Evolutionary conservation across 257 asterid species (phyloP), one percentile per base, ranked within the genome.

Genomic region (Capsicum rhomboideum): DNA sequence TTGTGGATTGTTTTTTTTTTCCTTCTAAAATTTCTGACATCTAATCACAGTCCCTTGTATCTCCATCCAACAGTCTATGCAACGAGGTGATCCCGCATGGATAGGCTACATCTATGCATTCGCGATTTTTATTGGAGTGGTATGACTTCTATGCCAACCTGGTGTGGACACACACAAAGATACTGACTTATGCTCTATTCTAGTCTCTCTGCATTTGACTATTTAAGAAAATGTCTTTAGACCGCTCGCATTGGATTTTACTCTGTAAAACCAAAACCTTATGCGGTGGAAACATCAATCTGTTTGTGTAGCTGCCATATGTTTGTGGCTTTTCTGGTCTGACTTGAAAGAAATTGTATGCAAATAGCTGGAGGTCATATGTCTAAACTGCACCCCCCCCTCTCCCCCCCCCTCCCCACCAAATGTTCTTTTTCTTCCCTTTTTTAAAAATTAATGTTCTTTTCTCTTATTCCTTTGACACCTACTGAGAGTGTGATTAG

Each of bases 21-120:
- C 77, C 17, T 75, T 75, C 49, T 14, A 75, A 34, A 34, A 23
- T 26, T 23, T 75, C 81, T 90, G 87, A 72, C 82, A 79, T 82
- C 54, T 67, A 31, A 50, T 50, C 81, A 50, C 14, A 1, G 26
- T 16, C 44, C 11, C 26, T 75, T 75, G 14, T 50, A 49, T 75
- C 17, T 83, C 74, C 29, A 21, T 87, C 20, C 80, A 67, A 83
- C 97, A 97, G 99, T 93, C 99, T 68, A 91, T 97, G 98, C 98
- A 97, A 95, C 91, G 55, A 86, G 98, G 99, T 26, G 99, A 91
- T 85, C 99, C 98, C 83, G 97, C 99, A 89, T 95, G 97, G 98
- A 92, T 97, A 87, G 99, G 99, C 88, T 97, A 94, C 89, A 50
- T 92, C 78, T 97, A 97, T 83, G 99, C 99, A 58, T 93, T 93